phyloP scores from a whole-genome alignment of 2,329 filamentous ascomycete species.

The Ceratocystis variospora region DNA sequence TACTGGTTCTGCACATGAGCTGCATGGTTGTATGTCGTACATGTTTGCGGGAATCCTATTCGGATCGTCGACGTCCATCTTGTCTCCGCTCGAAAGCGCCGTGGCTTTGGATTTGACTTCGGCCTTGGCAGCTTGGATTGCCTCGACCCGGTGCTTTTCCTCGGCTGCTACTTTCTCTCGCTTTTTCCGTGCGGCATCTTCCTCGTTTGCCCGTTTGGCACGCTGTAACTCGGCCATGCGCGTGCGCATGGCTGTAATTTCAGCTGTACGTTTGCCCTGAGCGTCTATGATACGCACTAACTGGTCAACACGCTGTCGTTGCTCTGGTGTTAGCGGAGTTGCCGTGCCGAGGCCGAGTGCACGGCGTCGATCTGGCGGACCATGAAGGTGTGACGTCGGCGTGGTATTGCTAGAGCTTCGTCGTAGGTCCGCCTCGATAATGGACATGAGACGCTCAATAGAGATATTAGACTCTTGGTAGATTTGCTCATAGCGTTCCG shows the following conservation, averaged over 20 bases:
- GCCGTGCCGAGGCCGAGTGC: slow-evolving; percentile 15
- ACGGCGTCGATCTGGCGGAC: slow-evolving; percentile 8
- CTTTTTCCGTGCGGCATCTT: slow-evolving; percentile 34
- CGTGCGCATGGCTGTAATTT: slow-evolving; percentile 28
- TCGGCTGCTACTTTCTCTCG: slow-evolving; percentile 29
- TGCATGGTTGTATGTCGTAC: slow-evolving; percentile 30
- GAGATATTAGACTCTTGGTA: slow-evolving; percentile 13
- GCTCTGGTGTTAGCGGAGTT: slow-evolving; percentile 11
- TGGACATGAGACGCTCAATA: slow-evolving; percentile 24
- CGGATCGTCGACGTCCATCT: slow-evolving; percentile 6
- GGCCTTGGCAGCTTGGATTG: slow-evolving; percentile 17
- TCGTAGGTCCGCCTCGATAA: slow-evolving; percentile 27
- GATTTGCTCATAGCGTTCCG: slow-evolving; percentile 19
- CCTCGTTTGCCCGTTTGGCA: slow-evolving; percentile 27
- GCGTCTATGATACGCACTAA: slow-evolving; percentile 17
- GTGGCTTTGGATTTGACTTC: slow-evolving; percentile 11
- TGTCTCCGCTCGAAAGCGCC: slow-evolving; percentile 1
- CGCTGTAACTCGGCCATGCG: slow-evolving; percentile 35
- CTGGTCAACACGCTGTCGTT: slow-evolving; percentile 17
- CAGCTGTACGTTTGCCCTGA: slow-evolving; percentile 6
- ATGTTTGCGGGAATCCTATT: slow-evolving; percentile 26
- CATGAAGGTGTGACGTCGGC: slow-evolving; percentile 2
- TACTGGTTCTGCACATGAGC: slow-evolving; percentile 28
- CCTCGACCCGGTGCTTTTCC: slow-evolving; percentile 23
- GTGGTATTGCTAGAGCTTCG: slow-evolving; percentile 21